Evolutionary conservation across 345 rosid species (phyloP), one percentile per base, ranked within the genome.

Genomic region (Isatis tinctoria): DNA sequence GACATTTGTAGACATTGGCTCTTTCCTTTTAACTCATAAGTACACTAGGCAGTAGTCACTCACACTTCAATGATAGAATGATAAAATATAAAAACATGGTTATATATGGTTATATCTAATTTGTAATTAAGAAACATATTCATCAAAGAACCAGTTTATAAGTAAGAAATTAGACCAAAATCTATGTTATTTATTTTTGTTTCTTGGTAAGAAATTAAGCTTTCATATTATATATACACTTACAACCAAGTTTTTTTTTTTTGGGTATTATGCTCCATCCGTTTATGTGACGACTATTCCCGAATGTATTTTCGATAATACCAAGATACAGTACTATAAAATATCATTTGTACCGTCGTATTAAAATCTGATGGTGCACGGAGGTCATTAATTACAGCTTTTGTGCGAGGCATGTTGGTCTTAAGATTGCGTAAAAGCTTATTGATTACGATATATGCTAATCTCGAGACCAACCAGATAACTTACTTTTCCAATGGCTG

Each of bases 381-480:
- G n/a, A 65, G 37, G 54, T 54, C 20, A 44, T 58, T 65, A 24
- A 44, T 58, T 65, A 24, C 39, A 40, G 47, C 47, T 43, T 53
- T 64, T 65, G 36, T 18, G 48, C 26, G 71, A 41, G 16, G 72
- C 27, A 74, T 66, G 73, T 66, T 65, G 73, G 67, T 74, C 44
- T 48, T 43, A 41, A 41, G 65, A 32, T 63, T 27, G 26, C 24
- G 67, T 62, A 41, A 26, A 62, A 41, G 36, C 41, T 4, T 40
- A 40, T 26, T 40, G 66, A 40, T 27, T 20, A 62, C 62, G 53
- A 39, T 61, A 26, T 26, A 26, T 10, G 33, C 51, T 74, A 45
- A 58, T 58, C n/a, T 45, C 59, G 78, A 74, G 59, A 65, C 54
- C 28, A 71, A 40, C 36, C 10, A 22, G 20, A 58, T 52, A 22